These are phyloP conservation scores for Pseudomonodictys pantanalensis DNA, from an alignment of 495 filamentous ascomycete species.

Conservation along the genomic window DNA sequence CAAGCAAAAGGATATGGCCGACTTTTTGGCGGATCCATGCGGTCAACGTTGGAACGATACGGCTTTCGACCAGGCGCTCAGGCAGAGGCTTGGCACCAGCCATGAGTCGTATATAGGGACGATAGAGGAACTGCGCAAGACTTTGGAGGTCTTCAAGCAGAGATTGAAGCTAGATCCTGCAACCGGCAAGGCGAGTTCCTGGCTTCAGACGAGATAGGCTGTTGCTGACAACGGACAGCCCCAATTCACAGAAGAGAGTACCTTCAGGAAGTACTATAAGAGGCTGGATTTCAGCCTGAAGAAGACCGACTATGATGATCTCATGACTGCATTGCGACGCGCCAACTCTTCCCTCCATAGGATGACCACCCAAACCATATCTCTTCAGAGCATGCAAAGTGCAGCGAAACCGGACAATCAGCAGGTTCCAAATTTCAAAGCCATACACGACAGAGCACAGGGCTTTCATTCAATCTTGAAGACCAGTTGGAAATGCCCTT, in stretches of 20 bases:
- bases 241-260: conserved; percentile 18
- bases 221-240: conserved; percentile 1
- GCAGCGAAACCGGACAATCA: background rate
- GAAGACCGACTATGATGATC: conserved; percentile 21
- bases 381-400: conserved; percentile 4
- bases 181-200: conserved; percentile 9
- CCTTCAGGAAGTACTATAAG: conserved; percentile 22
- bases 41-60: conserved; percentile 15
- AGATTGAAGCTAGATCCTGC: conserved; percentile 19
- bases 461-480: conserved; percentile 17
- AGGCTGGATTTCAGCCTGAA: conserved; percentile 21
- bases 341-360: conserved; percentile 17
- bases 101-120: conserved; percentile 20
- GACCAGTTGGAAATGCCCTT: conserved; percentile 21
- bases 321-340: conserved; percentile 8
- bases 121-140: conserved; percentile 2
- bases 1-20: conserved; percentile 16
- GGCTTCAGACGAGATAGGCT: background rate
- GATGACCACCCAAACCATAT: conserved; percentile 24
- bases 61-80: conserved; percentile 17
- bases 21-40: conserved; percentile 16
- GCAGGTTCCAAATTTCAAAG: conserved; percentile 12
- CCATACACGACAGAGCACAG: conserved; percentile 15
- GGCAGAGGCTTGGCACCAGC: conserved; percentile 2
- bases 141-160: background rate